Base-by-base conservation (phyloP, 2,329 filamentous ascomycete species). In the Colletotrichum sp. region DNA sequence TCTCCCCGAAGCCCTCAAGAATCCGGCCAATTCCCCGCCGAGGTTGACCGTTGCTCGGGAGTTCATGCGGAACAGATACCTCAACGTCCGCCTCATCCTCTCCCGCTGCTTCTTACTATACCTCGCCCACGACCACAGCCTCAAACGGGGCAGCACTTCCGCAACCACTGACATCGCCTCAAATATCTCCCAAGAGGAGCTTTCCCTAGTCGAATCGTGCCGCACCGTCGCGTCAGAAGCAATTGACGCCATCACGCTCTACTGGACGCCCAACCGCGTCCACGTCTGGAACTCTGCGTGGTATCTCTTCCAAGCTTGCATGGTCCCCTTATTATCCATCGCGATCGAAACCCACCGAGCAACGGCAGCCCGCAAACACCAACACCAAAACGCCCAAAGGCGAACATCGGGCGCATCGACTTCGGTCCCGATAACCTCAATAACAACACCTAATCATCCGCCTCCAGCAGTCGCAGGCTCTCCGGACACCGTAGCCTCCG, bases 261-360 rank as follows among this genome's bases (percentile, higher is more conserved):
- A 82, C 77, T 83, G 82, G 82, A 81, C 78, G 0, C 82, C 81
- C 8, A 83, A 82, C 66, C 78, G 80, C 21, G 77, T 83, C 30
- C 82, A 82, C 26, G 81, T 81, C 18, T 83, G 82, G 82, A 81
- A 81, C 75, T 79, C 79, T 15, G 79, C 78, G 2, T 83, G 81
- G 82, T 82, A 82, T 60, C 79, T 83, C 9, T 83, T 83, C 72
- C 81, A 83, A 66, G 81, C 81, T 6, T 82, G 81, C 62, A 81
- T 80, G 64, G 80, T 82, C 4, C 81, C 80, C 12, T 73, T 83
- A 4, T 76, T 83, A 18, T 78, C 80, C 36, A 79, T 83, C 34
- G 79, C 81, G 26, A 79, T 82, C 30, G 79, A 82, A 15, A 72
- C 64, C 1, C 64, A 58, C 13, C 61, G 72, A 7, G 24, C 61